These are phyloP conservation scores for Houttuynia cordata DNA, from an alignment of 164 flowering plant species.

Conservation along the genomic window DNA sequence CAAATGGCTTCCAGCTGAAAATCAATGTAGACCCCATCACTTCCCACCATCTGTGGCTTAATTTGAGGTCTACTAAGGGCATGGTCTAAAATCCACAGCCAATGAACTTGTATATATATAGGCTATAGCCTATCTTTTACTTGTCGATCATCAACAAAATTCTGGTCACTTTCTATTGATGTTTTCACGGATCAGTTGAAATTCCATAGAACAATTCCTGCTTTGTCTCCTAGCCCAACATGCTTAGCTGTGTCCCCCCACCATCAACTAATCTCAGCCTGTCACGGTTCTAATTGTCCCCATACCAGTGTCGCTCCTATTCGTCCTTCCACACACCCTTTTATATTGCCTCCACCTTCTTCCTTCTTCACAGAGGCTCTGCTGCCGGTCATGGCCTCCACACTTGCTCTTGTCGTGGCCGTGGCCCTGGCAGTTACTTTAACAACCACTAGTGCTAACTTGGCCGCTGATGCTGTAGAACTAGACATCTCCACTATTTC, in stretches of 20 bases:
- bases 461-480: conserved; percentile 4
- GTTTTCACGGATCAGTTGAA: background rate
- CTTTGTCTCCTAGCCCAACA: conserved; percentile 4
- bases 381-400: conserved; percentile 3
- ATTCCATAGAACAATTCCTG: background rate
- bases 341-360: background rate
- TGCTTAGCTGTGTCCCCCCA: conserved; percentile 7
- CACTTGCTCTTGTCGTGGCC: conserved; percentile 10
- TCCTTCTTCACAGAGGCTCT: conserved; percentile 1
- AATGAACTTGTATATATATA: background rate
- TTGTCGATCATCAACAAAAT: background rate
- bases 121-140: background rate
- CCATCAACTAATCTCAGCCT: background rate
- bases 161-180: background rate
- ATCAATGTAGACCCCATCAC: background rate
- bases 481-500: conserved; percentile 22
- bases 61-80: background rate
- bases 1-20: background rate
- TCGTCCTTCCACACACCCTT: background rate
- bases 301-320: background rate
- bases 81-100: background rate
- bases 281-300: conserved; percentile 5
- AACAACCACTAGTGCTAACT: conserved; percentile 5
- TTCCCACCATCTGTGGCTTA: background rate
- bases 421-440: background rate